Base-by-base conservation (phyloP, 768 basidiomycete genomes). In the Agaricus sinodeliciosus region DNA sequence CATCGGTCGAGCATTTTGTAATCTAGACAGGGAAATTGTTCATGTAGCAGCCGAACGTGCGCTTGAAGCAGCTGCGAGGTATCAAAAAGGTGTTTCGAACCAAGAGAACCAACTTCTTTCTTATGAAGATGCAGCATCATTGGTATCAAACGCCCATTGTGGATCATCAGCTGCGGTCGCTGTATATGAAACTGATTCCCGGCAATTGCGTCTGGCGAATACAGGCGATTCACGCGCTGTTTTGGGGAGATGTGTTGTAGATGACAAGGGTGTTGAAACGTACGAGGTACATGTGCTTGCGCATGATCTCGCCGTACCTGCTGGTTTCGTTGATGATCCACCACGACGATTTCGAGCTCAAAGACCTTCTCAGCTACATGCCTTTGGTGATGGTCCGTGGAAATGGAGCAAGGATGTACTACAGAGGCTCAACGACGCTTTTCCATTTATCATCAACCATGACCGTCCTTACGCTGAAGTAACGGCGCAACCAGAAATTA, bases 181-280 rank as follows among this genome's bases (percentile, higher is more conserved):
- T 3, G 65, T 78, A 51, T 79, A 73, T 60, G 74, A 80, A 45
- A 62, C 62, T 7, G 61, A 66, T 36, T 63, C 68, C 15, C 63
- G 70, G 3, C 58, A 65, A 4, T 62, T 79, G 1, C 72, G 70
- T 52, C 63, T 77, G 13, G 73, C 76, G 1, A 59, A 73, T 19
- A 73, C 73, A 0, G 77, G 78, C 0, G 75, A 78, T 56, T 75
- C 71, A 4, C 74, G 77, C 37, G 78, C 78, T 2, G 66, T 80
- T 3, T 65, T 79, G 11, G 79, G 78, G 0, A 65, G 77, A 19
- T 70, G 67, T 1, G 56, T 65, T 1, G 47, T 45, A 9, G 56
- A 55, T 13, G 56, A 60, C 51, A 54, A 60, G 22, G 68, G 62
- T 3, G 54, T 51, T n/a, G 62, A 56, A 12, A 54, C 47, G 18